Conservation (phyloP, 352 stramenopile species). For the Thraustochytrium striatum region DNA sequence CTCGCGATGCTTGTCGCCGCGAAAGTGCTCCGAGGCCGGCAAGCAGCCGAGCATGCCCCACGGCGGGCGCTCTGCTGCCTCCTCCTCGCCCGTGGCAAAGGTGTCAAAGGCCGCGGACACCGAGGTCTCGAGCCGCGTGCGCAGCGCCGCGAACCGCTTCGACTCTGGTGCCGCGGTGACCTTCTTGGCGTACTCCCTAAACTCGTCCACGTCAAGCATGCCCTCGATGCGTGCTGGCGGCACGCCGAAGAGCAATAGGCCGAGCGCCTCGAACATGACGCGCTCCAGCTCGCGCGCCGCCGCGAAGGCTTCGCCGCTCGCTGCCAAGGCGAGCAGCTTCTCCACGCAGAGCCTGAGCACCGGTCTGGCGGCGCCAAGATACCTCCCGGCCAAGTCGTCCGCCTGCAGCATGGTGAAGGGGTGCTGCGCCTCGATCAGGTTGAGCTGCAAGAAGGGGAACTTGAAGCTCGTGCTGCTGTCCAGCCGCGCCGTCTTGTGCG, state of each 20-base stretch:
- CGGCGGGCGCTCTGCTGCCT: background rate
- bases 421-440: background rate
- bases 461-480: background rate
- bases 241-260: background rate
- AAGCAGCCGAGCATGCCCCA: background rate
- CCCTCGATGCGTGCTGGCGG: background rate
- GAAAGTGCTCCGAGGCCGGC: background rate
- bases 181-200: background rate
- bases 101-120: background rate
- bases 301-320: background rate
- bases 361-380: background rate
- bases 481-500: background rate
- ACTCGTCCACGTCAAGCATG: background rate
- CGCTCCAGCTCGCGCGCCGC: background rate
- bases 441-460: background rate
- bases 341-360: background rate
- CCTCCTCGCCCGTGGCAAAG: too few relatives aligned
- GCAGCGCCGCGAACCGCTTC: background rate
- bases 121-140: background rate
- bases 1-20: background rate
- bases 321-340: background rate
- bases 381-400: background rate
- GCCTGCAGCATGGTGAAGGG: background rate
- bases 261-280: background rate
- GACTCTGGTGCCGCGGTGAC: background rate